phyloP scores from a whole-genome alignment of 495 filamentous ascomycete species.

The Aspergillus taichungensis region DNA sequence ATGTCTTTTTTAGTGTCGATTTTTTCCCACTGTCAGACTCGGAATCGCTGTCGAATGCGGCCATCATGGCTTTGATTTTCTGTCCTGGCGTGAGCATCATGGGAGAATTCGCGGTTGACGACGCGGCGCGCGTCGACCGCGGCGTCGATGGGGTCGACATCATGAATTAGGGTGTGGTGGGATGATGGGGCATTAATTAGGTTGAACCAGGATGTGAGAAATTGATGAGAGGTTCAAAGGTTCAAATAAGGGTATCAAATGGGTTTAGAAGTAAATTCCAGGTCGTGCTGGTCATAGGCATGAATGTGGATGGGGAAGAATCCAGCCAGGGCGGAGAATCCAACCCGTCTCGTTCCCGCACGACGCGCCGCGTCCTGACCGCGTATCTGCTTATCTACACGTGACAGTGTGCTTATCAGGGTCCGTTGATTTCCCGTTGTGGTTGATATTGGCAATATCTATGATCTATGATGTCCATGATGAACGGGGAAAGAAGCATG shows the following conservation, averaged over 20 bases:
- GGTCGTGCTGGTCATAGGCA: neutral
- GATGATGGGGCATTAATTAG: neutral
- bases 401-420: neutral
- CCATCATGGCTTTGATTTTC: constrained; percentile 63
- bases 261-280: neutral
- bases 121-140: constrained; percentile 34
- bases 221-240: neutral
- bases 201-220: neutral
- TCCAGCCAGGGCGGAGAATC: constrained; percentile 12
- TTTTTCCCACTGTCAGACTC: constrained; percentile 37
- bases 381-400: constrained; percentile 12
- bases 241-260: neutral
- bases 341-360: neutral
- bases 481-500: too few species aligned
- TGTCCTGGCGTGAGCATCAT: constrained; percentile 54
- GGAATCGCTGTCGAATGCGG: constrained; percentile 49
- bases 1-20: constrained; percentile 8
- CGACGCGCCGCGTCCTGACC: constrained; percentile 12
- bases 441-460: too few species aligned
- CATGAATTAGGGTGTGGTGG: neutral
- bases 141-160: constrained; percentile 39
- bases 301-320: neutral
- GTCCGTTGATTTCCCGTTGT: too few species aligned
- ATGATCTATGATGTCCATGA: too few species aligned
- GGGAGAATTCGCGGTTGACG: constrained; percentile 22